Conservation (phyloP, 1,284 basidiomycete species). For the Sporisorium exsertum region DNA sequence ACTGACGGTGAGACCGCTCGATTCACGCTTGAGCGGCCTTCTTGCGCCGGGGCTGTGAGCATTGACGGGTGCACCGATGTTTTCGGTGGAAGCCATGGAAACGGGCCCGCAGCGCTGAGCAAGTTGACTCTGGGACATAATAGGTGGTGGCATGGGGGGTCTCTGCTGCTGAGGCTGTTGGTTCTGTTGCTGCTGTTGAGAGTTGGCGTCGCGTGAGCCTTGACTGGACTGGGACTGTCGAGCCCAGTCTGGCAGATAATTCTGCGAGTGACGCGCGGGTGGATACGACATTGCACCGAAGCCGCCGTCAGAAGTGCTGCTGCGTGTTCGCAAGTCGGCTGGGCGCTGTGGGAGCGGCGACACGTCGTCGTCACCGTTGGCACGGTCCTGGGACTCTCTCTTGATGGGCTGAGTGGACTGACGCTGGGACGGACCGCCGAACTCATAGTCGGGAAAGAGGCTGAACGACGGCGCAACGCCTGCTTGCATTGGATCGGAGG, state of each 20-base stretch:
- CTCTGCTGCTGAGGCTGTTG: constrained; percentile 12
- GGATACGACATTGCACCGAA: constrained; percentile 41
- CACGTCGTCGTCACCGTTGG: constrained; percentile 19
- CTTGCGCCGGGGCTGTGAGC: constrained; percentile 20
- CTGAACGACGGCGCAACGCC: constrained; percentile 43
- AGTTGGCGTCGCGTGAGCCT: constrained; percentile 12
- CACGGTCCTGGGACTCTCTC: constrained; percentile 2
- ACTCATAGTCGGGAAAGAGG: constrained; percentile 45
- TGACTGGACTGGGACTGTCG: constrained; percentile 41
- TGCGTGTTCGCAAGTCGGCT: constrained; percentile 38
- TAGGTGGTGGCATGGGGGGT: constrained; percentile 41
- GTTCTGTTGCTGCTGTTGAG: constrained; percentile 13
- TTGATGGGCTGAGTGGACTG: constrained; percentile 16
- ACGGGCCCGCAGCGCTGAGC: constrained; percentile 41
- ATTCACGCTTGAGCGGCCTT: constrained; percentile 48
- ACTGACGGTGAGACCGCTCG: constrained; percentile 62
- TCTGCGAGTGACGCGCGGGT: constrained; percentile 44
- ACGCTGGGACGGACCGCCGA: constrained; percentile 21
- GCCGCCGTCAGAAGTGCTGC: constrained; percentile 47
- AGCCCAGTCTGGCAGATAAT: constrained; percentile 46
- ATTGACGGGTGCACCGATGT: constrained; percentile 11
- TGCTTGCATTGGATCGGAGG: constrained; percentile 45
- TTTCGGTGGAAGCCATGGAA: constrained; percentile 36
- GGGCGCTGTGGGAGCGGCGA: constrained; percentile 19
- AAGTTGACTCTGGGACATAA: constrained; percentile 43